Conservation (phyloP, 2,329 filamentous ascomycete species). For the Calycina marina region DNA sequence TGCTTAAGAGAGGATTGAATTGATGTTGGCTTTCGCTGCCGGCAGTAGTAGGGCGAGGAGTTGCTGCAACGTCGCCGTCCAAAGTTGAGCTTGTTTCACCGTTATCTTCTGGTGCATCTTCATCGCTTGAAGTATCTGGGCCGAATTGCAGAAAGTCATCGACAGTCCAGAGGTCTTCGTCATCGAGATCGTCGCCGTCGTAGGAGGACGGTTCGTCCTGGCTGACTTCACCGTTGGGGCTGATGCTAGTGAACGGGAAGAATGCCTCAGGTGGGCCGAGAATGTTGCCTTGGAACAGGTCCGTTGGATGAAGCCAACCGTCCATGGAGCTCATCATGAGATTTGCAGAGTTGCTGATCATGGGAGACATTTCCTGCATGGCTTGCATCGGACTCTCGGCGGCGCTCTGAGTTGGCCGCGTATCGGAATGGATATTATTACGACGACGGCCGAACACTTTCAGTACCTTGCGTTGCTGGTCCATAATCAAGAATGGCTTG, state of each 20-base stretch:
- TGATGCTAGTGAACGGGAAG: conserved; percentile 47
- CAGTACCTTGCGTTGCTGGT: conserved; percentile 26
- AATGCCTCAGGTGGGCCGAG: conserved; percentile 64
- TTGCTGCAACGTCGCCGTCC: conserved; percentile 1
- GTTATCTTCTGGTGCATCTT: conserved; percentile 3
- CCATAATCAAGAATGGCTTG: conserved; percentile 27
- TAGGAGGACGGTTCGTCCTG: conserved; percentile 37
- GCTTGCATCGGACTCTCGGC: conserved; percentile 2
- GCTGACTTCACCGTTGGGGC: conserved; percentile 38
- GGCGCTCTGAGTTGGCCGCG: conserved; percentile 1
- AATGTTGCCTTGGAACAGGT: conserved; percentile 23
- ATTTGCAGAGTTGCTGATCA: conserved; percentile 53
- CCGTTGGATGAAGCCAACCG: conserved; percentile 4
- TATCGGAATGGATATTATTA: conserved; percentile 23
- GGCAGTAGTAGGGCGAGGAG: conserved; percentile 9
- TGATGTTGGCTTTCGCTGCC: conserved; percentile 32
- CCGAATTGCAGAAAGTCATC: conserved; percentile 62
- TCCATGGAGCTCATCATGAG: conserved; percentile 58
- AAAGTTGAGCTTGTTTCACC: conserved; percentile 1
- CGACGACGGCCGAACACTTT: conserved; percentile 26
- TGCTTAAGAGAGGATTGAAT: conserved; percentile 40
- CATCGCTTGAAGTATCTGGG: conserved; percentile 31
- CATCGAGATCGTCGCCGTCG: conserved; percentile 42
- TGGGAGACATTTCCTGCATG: conserved; percentile 26
- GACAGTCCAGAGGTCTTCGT: conserved; percentile 49